Evolutionary conservation across 768 basidiomycete species (phyloP), one percentile per base, ranked within the genome.

Genomic region (Termitomyces sp.): DNA sequence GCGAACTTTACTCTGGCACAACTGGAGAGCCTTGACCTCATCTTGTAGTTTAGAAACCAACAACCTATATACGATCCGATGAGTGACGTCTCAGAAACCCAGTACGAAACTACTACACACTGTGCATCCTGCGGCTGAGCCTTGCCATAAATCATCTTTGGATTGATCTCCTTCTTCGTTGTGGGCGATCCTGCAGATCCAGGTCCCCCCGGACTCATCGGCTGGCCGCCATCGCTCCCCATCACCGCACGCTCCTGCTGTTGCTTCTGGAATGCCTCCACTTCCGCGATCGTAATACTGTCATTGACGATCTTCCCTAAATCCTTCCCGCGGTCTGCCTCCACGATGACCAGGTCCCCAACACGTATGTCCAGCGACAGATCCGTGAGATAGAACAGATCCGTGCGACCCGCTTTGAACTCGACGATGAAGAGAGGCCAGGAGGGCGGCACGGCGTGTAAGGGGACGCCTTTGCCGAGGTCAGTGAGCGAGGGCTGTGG

Each of bases 321-420:
- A 72, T 97, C 95, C 66, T 87, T 89, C 13, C 96, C 96, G 25
- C 96, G 79, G 68, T 98, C 96, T 27, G 94, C 96, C 70, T 98
- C 96, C 16, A 98, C 96, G 58, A 98, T 94, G 57, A 98, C 96
- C 35, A 94, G 74, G 66, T 98, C 96, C 2, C 94, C 96, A 20
- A 89, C 85, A 6, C 84, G 81, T 57, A 98, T 84, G 51, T 78
- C 75, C 52, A 68, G 61, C 64, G 62, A 77, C 64, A 56, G 79
- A 64, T 95, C 90, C 0, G 86, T 88, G 57, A 87, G 79, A 69
- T 97, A 98, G 73, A 94, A 98, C 25, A 99, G 73, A 69, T 98
- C 96, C 58, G 94, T 94, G 38, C 96, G 84, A 0, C 94, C 93
- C 0, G 95, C 95, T 72, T 98, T 99, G 80, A 99, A 99, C 69